These are phyloP conservation scores for Neopestalotiopsis rosae DNA, from an alignment of 2,329 filamentous ascomycete genomes.

Conservation along the genomic window DNA sequence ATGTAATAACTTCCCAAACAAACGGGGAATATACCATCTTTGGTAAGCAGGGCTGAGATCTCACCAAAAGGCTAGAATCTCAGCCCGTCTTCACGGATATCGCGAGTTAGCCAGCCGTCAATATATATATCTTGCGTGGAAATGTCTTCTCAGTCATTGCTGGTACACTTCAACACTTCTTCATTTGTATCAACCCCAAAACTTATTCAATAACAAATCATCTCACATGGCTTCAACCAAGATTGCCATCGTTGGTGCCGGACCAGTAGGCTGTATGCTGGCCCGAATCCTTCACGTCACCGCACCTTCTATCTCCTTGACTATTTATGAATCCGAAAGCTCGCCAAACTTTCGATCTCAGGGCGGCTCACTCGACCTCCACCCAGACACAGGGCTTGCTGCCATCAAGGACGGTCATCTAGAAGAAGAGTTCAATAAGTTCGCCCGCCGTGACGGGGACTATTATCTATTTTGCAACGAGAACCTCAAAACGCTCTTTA, in stretches of 20 bases:
- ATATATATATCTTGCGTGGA: neutral
- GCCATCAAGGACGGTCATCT: slow-evolving; percentile 57
- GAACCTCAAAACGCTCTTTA: slow-evolving; percentile 40
- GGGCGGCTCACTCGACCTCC: slow-evolving; percentile 61
- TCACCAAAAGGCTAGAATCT: too few species aligned
- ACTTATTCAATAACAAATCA: neutral
- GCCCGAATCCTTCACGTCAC: slow-evolving; percentile 57
- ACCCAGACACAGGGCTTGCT: slow-evolving; percentile 54
- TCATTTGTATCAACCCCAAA: neutral
- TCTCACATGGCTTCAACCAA: slow-evolving; percentile 28
- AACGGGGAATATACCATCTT: too few species aligned
- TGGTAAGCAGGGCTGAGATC: too few species aligned
- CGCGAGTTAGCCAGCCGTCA: neutral
- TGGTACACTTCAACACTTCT: neutral
- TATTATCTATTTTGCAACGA: slow-evolving; percentile 52
- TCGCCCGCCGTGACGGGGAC: slow-evolving; percentile 58
- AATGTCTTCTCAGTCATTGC: neutral
- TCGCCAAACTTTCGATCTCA: slow-evolving; percentile 51
- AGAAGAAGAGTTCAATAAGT: slow-evolving; percentile 53
- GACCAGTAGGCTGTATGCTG: slow-evolving; percentile 54
- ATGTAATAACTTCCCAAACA: too few species aligned
- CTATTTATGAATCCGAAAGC: slow-evolving; percentile 55
- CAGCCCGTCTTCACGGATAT: slow-evolving; percentile 12
- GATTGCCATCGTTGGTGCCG: slow-evolving; percentile 55
- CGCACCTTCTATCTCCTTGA: slow-evolving; percentile 44